Evolutionary conservation across 2,329 filamentous ascomycete species (phyloP), one percentile per base, ranked within the genome.

Genomic region (Plectosphaerella plurivora): DNA sequence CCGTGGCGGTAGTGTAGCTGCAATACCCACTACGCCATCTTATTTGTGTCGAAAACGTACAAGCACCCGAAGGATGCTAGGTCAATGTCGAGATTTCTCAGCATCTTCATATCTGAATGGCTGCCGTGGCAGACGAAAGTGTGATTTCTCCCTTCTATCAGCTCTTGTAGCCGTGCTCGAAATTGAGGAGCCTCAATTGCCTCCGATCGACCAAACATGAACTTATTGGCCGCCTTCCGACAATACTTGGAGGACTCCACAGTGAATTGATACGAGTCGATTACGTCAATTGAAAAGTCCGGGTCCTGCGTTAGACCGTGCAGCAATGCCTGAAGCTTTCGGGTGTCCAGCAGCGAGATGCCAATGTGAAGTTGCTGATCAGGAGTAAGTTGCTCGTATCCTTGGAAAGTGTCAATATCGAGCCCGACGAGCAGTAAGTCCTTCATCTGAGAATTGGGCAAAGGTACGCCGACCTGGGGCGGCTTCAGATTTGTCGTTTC

Each of bases 31-130:
- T 65, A 59, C 25, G 58, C 59, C 20, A 57, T 59, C 49, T 63
- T 63, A 41, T 59, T 57, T 2, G 60, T 62, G 24, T 65, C 60
- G 44, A 66, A 55, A 3, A 56, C 53, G 36, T 55, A 61, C 16
- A 41, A 15, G 35, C 51, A 39, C 10, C 10, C 10, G 14, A 41
- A n/a, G 14, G 37, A n/a, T 8, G 37, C 5, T 3, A 9, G 14
- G 37, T 42, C 15, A 14, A 54, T 49, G 3, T 24, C 14, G 8
- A 57, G 55, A 25, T 55, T 33, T 3, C 22, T 46, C 25, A 53
- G 37, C 20, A 57, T 53, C 36, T 53, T 53, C 2, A 55, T 28
- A 28, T 55, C 53, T 15, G 25, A 48, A 10, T 46, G 7, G 36
- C 25, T 48, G 10, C 53, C 47, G 8, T 55, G 53, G 25, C 42